phyloP scores from a whole-genome alignment of 148 eudicot genomes.

The Rhododendron kiyosumense region DNA sequence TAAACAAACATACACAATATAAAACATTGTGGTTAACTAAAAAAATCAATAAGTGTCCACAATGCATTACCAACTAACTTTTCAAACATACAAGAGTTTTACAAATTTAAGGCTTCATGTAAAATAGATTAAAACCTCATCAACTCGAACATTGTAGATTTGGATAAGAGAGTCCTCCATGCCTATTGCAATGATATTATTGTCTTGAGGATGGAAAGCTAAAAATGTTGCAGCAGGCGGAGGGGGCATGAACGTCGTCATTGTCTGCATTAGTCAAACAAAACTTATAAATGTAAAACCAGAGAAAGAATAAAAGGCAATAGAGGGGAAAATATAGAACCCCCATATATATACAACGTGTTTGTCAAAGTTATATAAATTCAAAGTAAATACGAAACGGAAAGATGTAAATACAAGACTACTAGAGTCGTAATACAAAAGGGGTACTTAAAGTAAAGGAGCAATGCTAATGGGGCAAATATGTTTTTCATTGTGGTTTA shows the following conservation, averaged over 20 bases:
- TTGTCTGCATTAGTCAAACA: conserved; percentile 51
- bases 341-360: neutral
- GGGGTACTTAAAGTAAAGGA: too few relatives aligned
- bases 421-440: neutral
- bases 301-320: neutral
- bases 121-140: conserved; percentile 45
- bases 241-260: conserved; percentile 87
- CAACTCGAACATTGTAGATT: conserved; percentile 77
- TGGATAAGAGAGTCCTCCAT: conserved; percentile 91
- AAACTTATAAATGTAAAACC: neutral
- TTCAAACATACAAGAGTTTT: neutral
- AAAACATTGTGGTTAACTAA: neutral
- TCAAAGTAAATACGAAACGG: neutral
- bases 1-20: neutral
- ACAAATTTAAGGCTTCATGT: neutral
- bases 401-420: neutral
- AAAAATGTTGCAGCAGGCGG: conserved; percentile 91
- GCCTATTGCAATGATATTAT: conserved; percentile 85
- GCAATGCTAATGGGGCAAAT: too few relatives aligned
- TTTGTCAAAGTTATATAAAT: neutral
- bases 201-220: conserved; percentile 89
- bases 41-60: neutral
- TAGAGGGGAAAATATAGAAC: neutral
- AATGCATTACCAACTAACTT: neutral
- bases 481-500: too few relatives aligned